These are phyloP conservation scores for Serendipita sp. DNA, from an alignment of 1,284 basidiomycete genomes.

Conservation along the genomic window DNA sequence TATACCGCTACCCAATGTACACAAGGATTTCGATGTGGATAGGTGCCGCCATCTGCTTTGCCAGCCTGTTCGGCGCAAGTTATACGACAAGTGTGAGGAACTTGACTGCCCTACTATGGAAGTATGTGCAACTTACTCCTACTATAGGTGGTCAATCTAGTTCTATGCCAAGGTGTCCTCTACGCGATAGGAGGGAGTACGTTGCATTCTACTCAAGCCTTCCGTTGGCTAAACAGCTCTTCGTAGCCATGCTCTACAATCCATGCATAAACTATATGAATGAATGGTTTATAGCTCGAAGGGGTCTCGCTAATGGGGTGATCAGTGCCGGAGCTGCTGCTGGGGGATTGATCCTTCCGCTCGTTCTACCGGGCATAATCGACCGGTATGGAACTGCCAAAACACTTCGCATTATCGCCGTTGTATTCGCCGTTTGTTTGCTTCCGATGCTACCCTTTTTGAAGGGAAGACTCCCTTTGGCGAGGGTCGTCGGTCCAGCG, in stretches of 20 bases:
- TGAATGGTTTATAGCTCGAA: conserved; percentile 29
- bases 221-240: neutral
- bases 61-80: conserved; percentile 24
- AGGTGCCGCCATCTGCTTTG: conserved; percentile 20
- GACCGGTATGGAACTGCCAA: conserved; percentile 13
- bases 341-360: conserved; percentile 26
- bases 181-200: conserved; percentile 27
- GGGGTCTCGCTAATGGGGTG: conserved; percentile 29
- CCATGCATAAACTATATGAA: conserved; percentile 26
- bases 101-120: neutral
- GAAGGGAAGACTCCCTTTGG: conserved; percentile 17
- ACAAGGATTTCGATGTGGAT: conserved; percentile 21
- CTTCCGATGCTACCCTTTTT: conserved; percentile 17
- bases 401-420: conserved; percentile 16
- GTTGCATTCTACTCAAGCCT: conserved; percentile 7
- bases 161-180: conserved; percentile 26
- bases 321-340: conserved; percentile 27
- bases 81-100: conserved; percentile 18
- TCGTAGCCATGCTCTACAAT: conserved; percentile 24
- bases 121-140: neutral
- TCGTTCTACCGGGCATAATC: conserved; percentile 17
- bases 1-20: conserved; percentile 21
- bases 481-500: conserved; percentile 13
- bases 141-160: conserved; percentile 21
- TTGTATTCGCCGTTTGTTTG: conserved; percentile 12